These are phyloP conservation scores for Suillus cothurnatus DNA, from an alignment of 768 basidiomycete genomes.

Conservation along the genomic window DNA sequence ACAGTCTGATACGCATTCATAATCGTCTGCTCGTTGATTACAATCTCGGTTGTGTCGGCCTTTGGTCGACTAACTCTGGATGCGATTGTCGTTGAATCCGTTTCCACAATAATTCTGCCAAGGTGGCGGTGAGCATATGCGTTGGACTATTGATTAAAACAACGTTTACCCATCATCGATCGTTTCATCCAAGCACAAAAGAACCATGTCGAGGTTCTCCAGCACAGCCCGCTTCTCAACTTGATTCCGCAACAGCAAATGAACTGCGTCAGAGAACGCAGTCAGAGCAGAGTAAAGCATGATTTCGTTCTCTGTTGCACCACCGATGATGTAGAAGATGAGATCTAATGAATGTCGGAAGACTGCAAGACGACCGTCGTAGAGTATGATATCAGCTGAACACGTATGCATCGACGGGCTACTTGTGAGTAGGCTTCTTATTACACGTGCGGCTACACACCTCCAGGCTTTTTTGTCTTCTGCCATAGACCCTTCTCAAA, in stretches of 20 bases:
- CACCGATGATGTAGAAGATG: conserved; percentile 90
- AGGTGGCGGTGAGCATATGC: conserved; percentile 14
- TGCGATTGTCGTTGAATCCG: conserved; percentile 93
- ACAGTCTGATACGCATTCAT: conserved; percentile 92
- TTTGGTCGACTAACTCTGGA: conserved; percentile 90
- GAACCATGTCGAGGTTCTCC: conserved; percentile 91
- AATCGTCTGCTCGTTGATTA: conserved; percentile 98
- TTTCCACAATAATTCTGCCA: conserved; percentile 91
- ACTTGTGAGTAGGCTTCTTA: background rate
- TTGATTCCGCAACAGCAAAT: conserved; percentile 84
- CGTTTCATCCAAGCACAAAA: conserved; percentile 94
- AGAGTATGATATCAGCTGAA: conserved; percentile 91
- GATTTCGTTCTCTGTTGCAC: conserved; percentile 89
- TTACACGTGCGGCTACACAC: conserved; percentile 44
- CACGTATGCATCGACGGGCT: background rate
- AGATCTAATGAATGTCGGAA: conserved; percentile 96
- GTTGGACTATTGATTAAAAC: background rate
- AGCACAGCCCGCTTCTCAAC: conserved; percentile 94
- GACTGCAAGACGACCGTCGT: conserved; percentile 86
- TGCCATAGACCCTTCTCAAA: conserved; percentile 96
- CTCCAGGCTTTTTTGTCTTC: conserved; percentile 93
- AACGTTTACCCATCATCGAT: conserved; percentile 90
- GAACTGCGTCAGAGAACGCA: conserved; percentile 84
- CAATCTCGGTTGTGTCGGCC: conserved; percentile 93
- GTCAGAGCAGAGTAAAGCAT: conserved; percentile 88